Base-by-base conservation (phyloP, 495 filamentous ascomycete genomes). In the Podospora appendiculata region DNA sequence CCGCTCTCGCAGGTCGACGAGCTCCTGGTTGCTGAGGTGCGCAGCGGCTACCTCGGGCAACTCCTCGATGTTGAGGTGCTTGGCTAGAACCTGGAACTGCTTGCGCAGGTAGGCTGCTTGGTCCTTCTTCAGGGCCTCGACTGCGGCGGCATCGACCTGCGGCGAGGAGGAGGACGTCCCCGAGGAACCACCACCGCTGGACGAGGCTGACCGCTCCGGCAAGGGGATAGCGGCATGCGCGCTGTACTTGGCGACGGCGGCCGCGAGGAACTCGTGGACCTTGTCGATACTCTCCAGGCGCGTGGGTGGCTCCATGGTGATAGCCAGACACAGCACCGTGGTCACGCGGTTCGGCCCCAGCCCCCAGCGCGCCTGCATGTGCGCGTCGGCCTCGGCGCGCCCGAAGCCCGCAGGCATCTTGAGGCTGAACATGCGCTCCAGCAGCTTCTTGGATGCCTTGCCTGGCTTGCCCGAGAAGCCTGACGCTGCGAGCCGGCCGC, bases 391-490 rank as follows among this genome's bases (percentile, higher is more conserved):
- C 13, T 38, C 36, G 9, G 36, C 13, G 9, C 13, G 36, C 10
- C 36, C 36, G 13, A 38, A 38, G 36, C 36, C 36, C 9, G 10
- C 36, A 2, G 41, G 41, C 41, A 96, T 95, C 67, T 95, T 95
- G 4, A 89, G 91, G 7, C 90, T 94, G 16, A 95, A 88, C 64
- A 93, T 88, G 79, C 18, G 90, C n/a, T 43, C 89, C 60, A 95
- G 81, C 44, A 95, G 80, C 2, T 89, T 90, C n/a, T 86, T 86
- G 0, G 89, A 92, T 55, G 94, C 88, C 69, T 96, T 96, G 55
- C 90, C 90, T 47, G 95, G 79, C 70, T 93, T 88, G 47, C 90
- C 88, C 68, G 92, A 89, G 75, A 94, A 12, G 88, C 86, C 44
- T 94, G 74, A 69, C 94, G n/a, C 41, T 2, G 12, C 14, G 8